Conservation (phyloP, 768 basidiomycete genomes). For the Kwoniella europaea region DNA sequence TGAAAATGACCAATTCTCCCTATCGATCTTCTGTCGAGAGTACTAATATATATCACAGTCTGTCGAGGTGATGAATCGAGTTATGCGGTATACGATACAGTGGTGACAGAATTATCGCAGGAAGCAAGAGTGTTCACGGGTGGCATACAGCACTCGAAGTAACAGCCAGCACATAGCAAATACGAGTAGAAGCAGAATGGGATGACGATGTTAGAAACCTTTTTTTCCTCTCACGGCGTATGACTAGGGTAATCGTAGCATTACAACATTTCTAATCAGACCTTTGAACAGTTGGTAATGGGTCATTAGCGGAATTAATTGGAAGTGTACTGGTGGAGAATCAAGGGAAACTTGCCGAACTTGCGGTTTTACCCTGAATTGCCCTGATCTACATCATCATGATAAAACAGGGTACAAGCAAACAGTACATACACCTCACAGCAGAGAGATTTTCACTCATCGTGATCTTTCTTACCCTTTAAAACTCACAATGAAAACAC, state of each 20-base stretch:
- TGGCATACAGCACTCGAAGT: no score
- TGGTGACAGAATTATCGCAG: no score
- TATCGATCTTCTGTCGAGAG: no score
- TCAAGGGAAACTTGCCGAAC: constrained; percentile 4
- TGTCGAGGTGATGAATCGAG: neutral
- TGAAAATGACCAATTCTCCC: no score
- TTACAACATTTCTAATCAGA: constrained; percentile 6
- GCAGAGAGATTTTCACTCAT: neutral
- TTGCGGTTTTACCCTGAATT: neutral
- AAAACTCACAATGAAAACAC: no score
- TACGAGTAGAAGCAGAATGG: no score
- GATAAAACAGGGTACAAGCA: neutral
- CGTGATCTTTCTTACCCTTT: neutral
- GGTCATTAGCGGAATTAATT: neutral
- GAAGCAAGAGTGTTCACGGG: no score
- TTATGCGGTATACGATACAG: neutral
- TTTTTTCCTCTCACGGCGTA: neutral
- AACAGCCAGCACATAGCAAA: no score
- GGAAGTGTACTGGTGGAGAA: neutral
- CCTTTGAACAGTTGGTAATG: neutral
- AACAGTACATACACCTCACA: neutral
- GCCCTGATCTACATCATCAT: constrained; percentile 2
- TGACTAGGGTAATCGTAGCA: neutral
- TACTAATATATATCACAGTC: neutral
- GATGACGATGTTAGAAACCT: no score